A percentile compares a stretch with the other conserved stretches of the same genome.
Conservation (phyloP, 2,329 filamentous ascomycete genomes). For the Purpureocillium lavendulum region DNA sequence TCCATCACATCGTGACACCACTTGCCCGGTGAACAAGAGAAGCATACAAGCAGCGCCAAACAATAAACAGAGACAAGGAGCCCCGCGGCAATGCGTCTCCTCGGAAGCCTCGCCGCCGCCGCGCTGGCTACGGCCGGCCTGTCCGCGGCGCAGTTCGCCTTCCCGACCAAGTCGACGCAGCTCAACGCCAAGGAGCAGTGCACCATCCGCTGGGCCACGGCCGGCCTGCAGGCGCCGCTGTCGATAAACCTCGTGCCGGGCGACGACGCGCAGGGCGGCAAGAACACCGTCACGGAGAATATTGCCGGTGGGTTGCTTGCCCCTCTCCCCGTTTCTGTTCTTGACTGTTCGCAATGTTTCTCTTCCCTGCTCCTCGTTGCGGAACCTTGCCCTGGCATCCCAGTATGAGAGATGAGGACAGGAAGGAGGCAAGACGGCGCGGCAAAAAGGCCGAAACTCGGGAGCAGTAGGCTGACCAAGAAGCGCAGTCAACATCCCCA, state of each 20-base stretch:
- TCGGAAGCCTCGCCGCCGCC: too few species aligned
- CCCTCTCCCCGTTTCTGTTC: neutral
- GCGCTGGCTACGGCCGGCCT: neutral
- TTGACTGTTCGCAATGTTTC: too few species aligned
- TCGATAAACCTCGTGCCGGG: slow-evolving; percentile 12
- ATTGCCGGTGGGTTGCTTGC: slow-evolving; percentile 9
- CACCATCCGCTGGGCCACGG: slow-evolving; percentile 12
- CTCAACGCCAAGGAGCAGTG: slow-evolving; percentile 7
- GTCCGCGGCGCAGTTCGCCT: slow-evolving; percentile 1
- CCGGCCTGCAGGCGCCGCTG: slow-evolving; percentile 11
- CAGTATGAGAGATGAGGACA: neutral
- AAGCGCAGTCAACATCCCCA: slow-evolving; percentile 11
- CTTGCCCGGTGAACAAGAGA: too few species aligned
- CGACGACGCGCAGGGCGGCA: slow-evolving; percentile 6
- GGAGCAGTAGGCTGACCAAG: neutral
- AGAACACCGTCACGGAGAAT: slow-evolving; percentile 11
- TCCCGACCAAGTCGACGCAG: neutral
- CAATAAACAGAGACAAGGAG: too few species aligned
- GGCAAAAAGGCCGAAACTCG: too few species aligned
- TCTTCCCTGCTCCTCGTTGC: too few species aligned
- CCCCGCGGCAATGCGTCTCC: slow-evolving; percentile 1
- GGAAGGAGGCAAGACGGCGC: too few species aligned
- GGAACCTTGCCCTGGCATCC: too few species aligned
- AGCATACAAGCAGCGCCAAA: too few species aligned
- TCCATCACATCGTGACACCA: too few species aligned